These are phyloP conservation scores for Trypanosoma platydactyli DNA, from an alignment of 208 protist genomes.

Conservation along the genomic window DNA sequence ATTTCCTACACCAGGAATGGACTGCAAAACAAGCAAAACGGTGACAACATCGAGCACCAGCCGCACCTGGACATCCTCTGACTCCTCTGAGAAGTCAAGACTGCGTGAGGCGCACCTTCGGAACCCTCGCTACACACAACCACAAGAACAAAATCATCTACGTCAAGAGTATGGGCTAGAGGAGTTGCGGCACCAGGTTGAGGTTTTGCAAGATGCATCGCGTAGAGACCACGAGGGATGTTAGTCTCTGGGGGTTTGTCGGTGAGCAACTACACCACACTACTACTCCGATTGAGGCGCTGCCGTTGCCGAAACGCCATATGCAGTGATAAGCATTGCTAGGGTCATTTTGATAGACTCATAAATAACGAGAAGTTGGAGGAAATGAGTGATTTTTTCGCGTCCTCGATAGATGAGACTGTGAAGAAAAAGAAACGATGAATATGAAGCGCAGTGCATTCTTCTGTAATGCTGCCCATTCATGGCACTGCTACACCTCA, in stretches of 20 bases:
- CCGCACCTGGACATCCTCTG: slow-evolving; percentile 3
- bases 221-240: neutral
- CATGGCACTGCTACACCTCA: too few species aligned
- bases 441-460: too few species aligned
- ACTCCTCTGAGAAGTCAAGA: slow-evolving; percentile 9
- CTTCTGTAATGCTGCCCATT: too few species aligned
- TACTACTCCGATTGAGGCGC: neutral
- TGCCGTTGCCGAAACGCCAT: neutral
- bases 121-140: slow-evolving; percentile 6
- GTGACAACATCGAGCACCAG: slow-evolving; percentile 13
- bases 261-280: slow-evolving; percentile 1
- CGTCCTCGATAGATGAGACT: too few species aligned
- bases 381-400: too few species aligned
- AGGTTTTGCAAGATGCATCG: slow-evolving; percentile 9
- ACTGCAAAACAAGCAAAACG: slow-evolving; percentile 7
- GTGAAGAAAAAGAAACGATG: too few species aligned
- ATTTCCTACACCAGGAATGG: slow-evolving; percentile 14
- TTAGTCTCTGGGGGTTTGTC: slow-evolving; percentile 1
- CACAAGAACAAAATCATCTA: slow-evolving; percentile 13
- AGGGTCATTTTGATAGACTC: neutral
- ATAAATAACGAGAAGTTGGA: too few species aligned
- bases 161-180: slow-evolving; percentile 6
- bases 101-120: slow-evolving; percentile 12
- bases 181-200: slow-evolving; percentile 13
- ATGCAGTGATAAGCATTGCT: neutral